phyloP scores from a whole-genome alignment of 306 rosid genomes.

The Comarum palustre region DNA sequence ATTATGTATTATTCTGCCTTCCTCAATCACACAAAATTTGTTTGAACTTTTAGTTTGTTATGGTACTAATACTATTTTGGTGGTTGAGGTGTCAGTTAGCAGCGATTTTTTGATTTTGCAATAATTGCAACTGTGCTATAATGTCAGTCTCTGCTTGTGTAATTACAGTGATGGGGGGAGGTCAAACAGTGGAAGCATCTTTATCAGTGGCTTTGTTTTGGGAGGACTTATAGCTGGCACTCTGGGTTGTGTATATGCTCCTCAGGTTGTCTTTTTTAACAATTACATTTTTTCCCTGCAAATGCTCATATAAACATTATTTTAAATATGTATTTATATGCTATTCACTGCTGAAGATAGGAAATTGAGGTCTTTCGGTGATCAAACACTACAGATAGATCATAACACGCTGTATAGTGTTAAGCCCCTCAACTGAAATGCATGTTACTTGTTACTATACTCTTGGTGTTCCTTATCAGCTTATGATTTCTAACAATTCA shows the following conservation, averaged over 20 bases:
- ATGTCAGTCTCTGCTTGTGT: slow-evolving; percentile 29
- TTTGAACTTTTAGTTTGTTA: not conserved
- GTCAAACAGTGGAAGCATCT: slow-evolving; percentile 69
- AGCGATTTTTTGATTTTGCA: not conserved
- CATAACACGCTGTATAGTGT: not conserved
- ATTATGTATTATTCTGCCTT: not conserved
- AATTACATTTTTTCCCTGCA: not conserved
- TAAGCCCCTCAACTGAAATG: not conserved
- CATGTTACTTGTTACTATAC: not conserved
- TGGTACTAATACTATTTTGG: not conserved
- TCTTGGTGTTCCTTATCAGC: not conserved
- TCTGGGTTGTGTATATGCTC: slow-evolving; percentile 90
- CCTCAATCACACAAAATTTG: not conserved
- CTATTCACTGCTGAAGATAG: not conserved
- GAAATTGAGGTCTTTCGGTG: not conserved
- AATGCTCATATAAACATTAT: slow-evolving; percentile 14
- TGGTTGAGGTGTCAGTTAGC: not conserved
- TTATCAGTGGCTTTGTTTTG: slow-evolving; percentile 86
- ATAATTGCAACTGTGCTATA: slow-evolving; percentile 13
- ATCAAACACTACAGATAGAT: not conserved
- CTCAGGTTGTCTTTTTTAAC: slow-evolving; percentile 59
- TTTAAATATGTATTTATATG: not conserved
- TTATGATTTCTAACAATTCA: not conserved
- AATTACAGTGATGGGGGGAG: slow-evolving; percentile 62
- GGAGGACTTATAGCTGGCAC: slow-evolving; percentile 94